Conservation (phyloP, 768 basidiomycete species). For the Lentinula detonsa region DNA sequence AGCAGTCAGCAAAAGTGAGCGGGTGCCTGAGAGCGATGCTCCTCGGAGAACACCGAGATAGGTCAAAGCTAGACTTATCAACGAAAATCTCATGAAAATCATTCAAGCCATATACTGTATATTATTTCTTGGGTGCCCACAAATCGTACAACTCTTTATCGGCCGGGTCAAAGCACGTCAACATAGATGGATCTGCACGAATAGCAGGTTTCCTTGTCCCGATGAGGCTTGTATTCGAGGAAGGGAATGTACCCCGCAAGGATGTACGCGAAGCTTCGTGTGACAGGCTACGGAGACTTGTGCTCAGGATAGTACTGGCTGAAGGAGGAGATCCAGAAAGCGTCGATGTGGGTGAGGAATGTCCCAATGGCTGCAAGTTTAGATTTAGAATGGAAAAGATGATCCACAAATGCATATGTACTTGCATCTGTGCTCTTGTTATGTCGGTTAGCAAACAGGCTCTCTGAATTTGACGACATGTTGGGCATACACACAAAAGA, state of each 20-base stretch:
- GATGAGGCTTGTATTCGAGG: conserved; percentile 13
- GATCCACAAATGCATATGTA: background rate
- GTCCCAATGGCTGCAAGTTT: background rate
- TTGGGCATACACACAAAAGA: too few species aligned
- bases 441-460: conserved; percentile 9
- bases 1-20: background rate
- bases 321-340: conserved; percentile 22
- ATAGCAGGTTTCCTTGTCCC: conserved; percentile 35
- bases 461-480: background rate
- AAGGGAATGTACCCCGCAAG: conserved; percentile 24
- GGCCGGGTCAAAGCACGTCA: conserved; percentile 69
- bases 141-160: conserved; percentile 76
- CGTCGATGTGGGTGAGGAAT: conserved; percentile 18
- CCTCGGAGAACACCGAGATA: background rate
- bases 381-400: background rate
- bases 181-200: conserved; percentile 58
- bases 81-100: conserved; percentile 3
- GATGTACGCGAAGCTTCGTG: conserved; percentile 22
- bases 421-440: background rate
- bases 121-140: background rate
- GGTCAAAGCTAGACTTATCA: background rate
- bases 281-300: conserved; percentile 9
- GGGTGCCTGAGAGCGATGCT: background rate
- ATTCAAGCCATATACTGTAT: background rate
- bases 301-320: background rate